A percentile compares a stretch with the other conserved stretches of the same genome.
These are phyloP conservation scores for Linum usitatissimum DNA, from an alignment of 345 rosid species.

Conservation along the genomic window DNA sequence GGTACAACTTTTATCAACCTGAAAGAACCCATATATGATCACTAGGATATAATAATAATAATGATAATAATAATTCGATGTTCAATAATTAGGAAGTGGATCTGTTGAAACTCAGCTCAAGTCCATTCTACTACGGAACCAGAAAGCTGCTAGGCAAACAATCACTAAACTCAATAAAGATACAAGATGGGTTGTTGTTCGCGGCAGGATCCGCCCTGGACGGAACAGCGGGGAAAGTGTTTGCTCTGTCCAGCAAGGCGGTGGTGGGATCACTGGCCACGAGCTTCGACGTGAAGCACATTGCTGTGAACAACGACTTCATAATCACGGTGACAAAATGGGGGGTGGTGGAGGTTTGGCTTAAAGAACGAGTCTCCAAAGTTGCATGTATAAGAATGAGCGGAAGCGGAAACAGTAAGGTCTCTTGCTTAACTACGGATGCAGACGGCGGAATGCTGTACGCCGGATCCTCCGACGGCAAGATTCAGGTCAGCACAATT, in stretches of 20 bases:
- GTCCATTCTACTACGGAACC: slow-evolving; percentile 37
- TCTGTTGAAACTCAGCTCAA: slow-evolving; percentile 24
- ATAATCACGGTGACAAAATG: slow-evolving; percentile 44
- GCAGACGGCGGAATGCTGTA: slow-evolving; percentile 40
- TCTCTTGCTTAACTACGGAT: slow-evolving; percentile 32
- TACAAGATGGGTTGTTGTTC: slow-evolving; percentile 29
- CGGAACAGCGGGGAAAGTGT: slow-evolving; percentile 52
- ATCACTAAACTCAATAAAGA: slow-evolving; percentile 28
- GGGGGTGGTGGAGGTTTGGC: slow-evolving; percentile 51
- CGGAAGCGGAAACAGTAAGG: slow-evolving; percentile 27
- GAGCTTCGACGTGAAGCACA: slow-evolving; percentile 31
- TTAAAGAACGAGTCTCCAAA: slow-evolving; percentile 29
- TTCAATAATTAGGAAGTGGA: slow-evolving; percentile 34
- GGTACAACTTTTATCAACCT: slow-evolving; percentile 17
- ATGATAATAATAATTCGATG: too few species aligned
- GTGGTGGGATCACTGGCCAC: slow-evolving; percentile 29
- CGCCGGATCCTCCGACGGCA: slow-evolving; percentile 50
- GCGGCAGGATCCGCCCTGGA: slow-evolving; percentile 43
- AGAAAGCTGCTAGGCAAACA: slow-evolving; percentile 49
- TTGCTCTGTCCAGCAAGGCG: slow-evolving; percentile 25
- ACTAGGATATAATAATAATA: too few species aligned
- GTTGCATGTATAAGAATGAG: slow-evolving; percentile 27
- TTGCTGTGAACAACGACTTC: slow-evolving; percentile 35
- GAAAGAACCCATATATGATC: too few species aligned
- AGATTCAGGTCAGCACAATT: slow-evolving; percentile 33